Conservation (phyloP, 2,329 filamentous ascomycete genomes). For the Aureobasidium sp. region DNA sequence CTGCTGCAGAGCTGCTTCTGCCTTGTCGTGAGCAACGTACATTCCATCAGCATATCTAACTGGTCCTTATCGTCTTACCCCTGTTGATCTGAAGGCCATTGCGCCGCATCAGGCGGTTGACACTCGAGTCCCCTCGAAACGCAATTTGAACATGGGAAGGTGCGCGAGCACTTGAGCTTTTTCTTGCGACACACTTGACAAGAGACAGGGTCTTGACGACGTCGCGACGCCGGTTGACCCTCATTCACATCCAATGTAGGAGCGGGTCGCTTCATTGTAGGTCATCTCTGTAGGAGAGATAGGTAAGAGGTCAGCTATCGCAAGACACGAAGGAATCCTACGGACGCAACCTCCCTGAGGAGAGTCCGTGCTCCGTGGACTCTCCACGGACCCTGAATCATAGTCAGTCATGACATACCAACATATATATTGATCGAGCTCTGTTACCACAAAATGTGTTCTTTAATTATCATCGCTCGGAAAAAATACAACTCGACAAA, state of each 20-base stretch:
- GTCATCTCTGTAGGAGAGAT: fast-evolving
- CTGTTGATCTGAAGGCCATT: not conserved
- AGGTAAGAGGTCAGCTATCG: no score
- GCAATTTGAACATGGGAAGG: constrained; percentile 24
- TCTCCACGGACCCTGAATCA: no score
- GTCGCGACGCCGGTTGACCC: constrained; percentile 13
- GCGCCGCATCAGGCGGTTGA: constrained; percentile 4
- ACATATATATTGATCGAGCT: not conserved
- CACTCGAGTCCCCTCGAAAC: constrained; percentile 19
- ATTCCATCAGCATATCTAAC: not conserved
- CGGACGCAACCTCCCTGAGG: no score
- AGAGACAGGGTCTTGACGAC: constrained; percentile 23
- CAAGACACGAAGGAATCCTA: no score
- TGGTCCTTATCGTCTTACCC: not conserved
- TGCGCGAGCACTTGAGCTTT: constrained; percentile 21
- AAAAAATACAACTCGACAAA: not conserved
- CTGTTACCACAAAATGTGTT: not conserved
- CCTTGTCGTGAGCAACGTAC: not conserved
- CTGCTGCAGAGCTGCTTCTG: not conserved
- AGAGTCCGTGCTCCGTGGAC: no score
- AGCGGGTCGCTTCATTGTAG: not conserved
- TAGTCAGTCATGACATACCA: no score
- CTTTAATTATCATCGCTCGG: not conserved
- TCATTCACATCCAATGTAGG: not conserved
- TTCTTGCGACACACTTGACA: constrained; percentile 22